Percentiles rank a stretch among this genome's conserved stretches.
Conservation (phyloP, 2,329 filamentous ascomycete genomes). For the Phaeoacremonium minimum region DNA sequence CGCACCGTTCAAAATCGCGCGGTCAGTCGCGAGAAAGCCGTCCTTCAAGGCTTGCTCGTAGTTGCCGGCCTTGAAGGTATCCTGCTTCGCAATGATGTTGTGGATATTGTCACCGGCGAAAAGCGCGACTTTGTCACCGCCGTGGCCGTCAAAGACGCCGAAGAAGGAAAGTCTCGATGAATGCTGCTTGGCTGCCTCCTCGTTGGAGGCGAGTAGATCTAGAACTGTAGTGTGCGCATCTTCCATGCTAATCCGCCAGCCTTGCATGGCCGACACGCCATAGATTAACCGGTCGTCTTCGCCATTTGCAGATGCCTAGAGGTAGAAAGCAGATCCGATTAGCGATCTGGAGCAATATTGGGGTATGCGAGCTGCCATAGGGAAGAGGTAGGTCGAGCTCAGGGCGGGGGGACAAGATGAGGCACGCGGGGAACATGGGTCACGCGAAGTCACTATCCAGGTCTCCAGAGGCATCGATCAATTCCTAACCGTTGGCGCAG, state of each 20-base stretch:
- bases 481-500: too few species aligned
- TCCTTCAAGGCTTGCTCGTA: conserved; percentile 96
- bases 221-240: conserved; percentile 89
- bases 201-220: conserved; percentile 65
- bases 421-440: too few species aligned
- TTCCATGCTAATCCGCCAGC: conserved; percentile 99
- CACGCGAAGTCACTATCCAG: too few species aligned
- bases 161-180: conserved; percentile 86
- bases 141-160: conserved; percentile 96
- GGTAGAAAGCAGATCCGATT: conserved; percentile 9
- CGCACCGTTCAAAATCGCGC: conserved; percentile 91
- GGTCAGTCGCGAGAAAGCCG: conserved; percentile 91
- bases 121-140: conserved; percentile 91
- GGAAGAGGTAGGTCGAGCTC: too few species aligned
- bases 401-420: too few species aligned
- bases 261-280: conserved; percentile 97
- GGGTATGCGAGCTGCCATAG: conserved; percentile 2
- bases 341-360: too few species aligned
- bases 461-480: too few species aligned
- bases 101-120: conserved; percentile 92
- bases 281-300: conserved; percentile 91
- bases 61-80: conserved; percentile 84
- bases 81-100: conserved; percentile 91
- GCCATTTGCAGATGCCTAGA: conserved; percentile 79
- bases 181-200: conserved; percentile 58